Base-by-base conservation (phyloP, 257 asterid genomes). In the Solanum lignicaule region DNA sequence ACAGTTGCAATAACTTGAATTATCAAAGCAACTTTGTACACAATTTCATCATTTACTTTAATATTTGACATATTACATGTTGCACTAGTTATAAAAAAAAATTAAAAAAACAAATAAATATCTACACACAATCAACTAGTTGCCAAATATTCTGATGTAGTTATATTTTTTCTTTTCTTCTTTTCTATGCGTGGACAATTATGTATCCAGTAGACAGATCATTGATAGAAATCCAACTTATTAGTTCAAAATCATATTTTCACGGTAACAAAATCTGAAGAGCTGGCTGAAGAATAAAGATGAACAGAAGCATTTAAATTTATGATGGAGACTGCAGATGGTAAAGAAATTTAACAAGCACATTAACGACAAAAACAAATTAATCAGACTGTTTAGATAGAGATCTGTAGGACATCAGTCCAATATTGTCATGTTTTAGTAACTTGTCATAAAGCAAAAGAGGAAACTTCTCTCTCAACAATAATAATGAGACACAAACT, bases 401-500 rank as follows among this genome's bases (percentile, higher is more conserved):
- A 43, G 38, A 81, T 81, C 27, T 8, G 9, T 81, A 46, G 69
- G 69, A 81, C 85, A 81, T 48, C 68, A 6, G 18, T 46, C 27
- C 39, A 27, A 5, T 27, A 48, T 31, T 43, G 15, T 27, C 85
- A 43, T 46, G 27, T 82, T 27, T 81, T 82, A 48, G 43, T 82
- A 29, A 82, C 85, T 29, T 48, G 85, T 48, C 39, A 9, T 82
- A 31, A 29, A 52, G 69, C 10, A n/a, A 46, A 3, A 46, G 66
- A 46, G 68, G 68, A 21, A 82, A 48, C 41, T 48, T 58, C 68
- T 20, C 39, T 36, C 23, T n/a, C 73, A 83, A 83, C 55, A 78
- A 21, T 43, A 31, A 52, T 20, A 48, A 74, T 35, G 48, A 79
- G 87, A 83, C 8, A 92, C 83, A 75, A 90, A 95, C 98, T 94